Evolutionary conservation across 2,329 filamentous ascomycete species (phyloP).

Genomic region (Pseudogymnoascus sp.): DNA sequence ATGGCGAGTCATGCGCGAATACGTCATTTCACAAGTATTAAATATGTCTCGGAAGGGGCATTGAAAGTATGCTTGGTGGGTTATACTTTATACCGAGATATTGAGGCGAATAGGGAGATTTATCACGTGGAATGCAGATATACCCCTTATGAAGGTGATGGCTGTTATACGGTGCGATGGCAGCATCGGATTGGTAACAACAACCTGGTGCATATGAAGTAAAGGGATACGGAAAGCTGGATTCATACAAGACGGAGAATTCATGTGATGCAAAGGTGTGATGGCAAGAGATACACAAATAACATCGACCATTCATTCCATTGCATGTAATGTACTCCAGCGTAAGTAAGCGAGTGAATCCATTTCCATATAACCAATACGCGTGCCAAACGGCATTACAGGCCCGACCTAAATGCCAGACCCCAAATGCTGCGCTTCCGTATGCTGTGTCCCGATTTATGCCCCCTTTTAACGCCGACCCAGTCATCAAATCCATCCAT

Average conservation of each 20-base stretch:
- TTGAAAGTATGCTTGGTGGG: neutral
- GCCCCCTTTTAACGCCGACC: neutral
- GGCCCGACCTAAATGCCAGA: neutral
- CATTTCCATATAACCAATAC: neutral
- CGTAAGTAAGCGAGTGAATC: neutral
- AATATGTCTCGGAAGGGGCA: neutral
- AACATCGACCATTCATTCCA: neutral
- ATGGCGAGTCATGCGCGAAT: neutral
- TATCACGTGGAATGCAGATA: neutral
- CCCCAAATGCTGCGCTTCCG: neutral
- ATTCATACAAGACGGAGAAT: neutral
- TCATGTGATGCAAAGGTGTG: too few relatives aligned
- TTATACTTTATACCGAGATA: too few relatives aligned
- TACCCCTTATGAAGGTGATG: neutral
- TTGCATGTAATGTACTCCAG: neutral
- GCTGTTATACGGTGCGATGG: neutral
- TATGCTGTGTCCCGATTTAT: neutral
- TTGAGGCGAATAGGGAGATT: neutral
- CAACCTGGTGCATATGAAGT: neutral
- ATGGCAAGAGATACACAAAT: neutral
- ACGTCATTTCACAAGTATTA: neutral
- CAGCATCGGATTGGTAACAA: neutral
- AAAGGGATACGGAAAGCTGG: neutral
- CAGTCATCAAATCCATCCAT: neutral
- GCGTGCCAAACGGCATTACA: neutral